Evolutionary conservation across 225 moss, liverwort and hornwort genomes (phyloP), one percentile per base, ranked within the genome.

Genomic region (Bryum argenteum): DNA sequence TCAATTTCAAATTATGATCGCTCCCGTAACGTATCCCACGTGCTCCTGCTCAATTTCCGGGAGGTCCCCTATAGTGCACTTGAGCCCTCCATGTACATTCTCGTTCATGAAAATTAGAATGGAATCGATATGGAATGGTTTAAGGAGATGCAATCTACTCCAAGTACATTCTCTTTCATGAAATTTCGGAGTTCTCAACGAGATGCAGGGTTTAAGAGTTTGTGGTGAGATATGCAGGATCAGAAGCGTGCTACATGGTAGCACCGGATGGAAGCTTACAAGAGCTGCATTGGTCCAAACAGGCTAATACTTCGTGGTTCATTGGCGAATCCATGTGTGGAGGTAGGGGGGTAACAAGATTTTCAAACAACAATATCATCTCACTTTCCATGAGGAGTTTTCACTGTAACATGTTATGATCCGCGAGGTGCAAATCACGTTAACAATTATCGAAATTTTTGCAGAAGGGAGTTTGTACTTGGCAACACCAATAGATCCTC

Each of bases 271-370:
- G 89, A 59, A 54, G 76, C 11, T 78, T 91, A 1, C 85, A 82
- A 41, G 91, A 91, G 77, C 77, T 91, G 28, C 79, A 88, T 77
- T 91, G 89, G 89, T 91, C 89, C 41, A 91, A 91, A 79, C 91
- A 88, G 78, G 75, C 85, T 12, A 78, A 89, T 23, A 82, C 87
- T 21, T 71, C 89, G 64, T 91, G 91, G 91, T 91, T 91, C 63
- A 81, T 91, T 42, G 89, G 74, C 60, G 71, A 91, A 69, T 83
- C 81, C 55, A 64, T 89, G 44, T 85, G 83, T 58, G 81, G 85
- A 79, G 91, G 91, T 89, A 61, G 61, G 67, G 10, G 26, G 26
- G 26, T 26, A 33, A 33, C 5, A 28, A n/a, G 28, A 5, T 28
- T 28, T 5, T 28, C 33, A 33, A 6, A 4, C 33, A 33, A 33